phyloP scores from a whole-genome alignment of 306 rosid genomes.

The Psophocarpus tetragonolobus region DNA sequence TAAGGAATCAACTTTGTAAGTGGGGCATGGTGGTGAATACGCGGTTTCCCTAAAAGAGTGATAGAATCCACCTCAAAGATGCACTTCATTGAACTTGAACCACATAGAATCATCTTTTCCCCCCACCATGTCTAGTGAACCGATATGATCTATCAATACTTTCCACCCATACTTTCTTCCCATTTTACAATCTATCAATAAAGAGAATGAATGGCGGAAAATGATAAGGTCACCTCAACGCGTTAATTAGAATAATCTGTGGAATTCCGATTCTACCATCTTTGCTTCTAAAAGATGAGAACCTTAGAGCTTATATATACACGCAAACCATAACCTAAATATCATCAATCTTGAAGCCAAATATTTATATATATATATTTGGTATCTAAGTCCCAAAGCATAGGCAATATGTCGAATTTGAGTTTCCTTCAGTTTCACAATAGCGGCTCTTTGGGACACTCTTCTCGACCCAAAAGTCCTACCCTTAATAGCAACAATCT shows the following conservation, averaged over 20 bases:
- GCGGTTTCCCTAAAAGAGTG: neutral
- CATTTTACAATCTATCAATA: neutral
- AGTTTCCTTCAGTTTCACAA: constrained; percentile 46
- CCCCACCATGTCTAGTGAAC: neutral
- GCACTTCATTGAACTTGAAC: neutral
- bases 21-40: constrained; percentile 21
- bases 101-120: neutral
- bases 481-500: constrained; percentile 22
- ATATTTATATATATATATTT: neutral
- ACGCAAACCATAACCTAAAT: neutral
- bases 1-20: neutral
- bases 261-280: neutral
- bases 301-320: neutral
- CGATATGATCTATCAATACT: neutral
- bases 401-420: constrained; percentile 36
- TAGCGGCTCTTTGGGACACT: constrained; percentile 16
- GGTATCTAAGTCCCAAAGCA: neutral
- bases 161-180: neutral
- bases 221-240: neutral
- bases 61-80: neutral
- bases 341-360: neutral
- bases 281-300: neutral
- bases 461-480: constrained; percentile 24
- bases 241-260: constrained; percentile 1
- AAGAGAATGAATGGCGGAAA: neutral